These are phyloP conservation scores for Alternaria sp. DNA, from an alignment of 2,329 filamentous ascomycete genomes.

Conservation along the genomic window DNA sequence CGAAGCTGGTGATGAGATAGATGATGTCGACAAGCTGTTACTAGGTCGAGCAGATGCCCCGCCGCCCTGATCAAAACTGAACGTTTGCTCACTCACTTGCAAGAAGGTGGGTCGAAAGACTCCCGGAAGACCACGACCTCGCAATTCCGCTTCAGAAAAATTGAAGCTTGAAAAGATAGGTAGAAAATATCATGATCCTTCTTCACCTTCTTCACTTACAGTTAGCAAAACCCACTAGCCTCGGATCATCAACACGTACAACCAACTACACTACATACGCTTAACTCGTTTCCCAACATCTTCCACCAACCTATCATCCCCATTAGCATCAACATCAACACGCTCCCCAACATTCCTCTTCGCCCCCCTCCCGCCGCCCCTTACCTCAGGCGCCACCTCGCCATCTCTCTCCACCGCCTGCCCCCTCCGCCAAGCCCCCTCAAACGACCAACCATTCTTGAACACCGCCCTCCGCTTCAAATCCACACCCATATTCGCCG, in stretches of 20 bases:
- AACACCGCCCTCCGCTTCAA: background rate
- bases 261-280: background rate
- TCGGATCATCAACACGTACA: background rate
- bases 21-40: too few species aligned
- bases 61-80: too few species aligned
- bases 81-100: too few species aligned
- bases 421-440: constrained; percentile 5
- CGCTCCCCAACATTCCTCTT: background rate
- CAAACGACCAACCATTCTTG: constrained; percentile 3
- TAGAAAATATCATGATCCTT: too few species aligned
- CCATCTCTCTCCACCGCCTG: background rate
- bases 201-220: too few species aligned
- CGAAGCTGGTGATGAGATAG: too few species aligned
- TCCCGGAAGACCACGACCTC: too few species aligned
- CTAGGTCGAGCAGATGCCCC: too few species aligned
- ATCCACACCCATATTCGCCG: background rate
- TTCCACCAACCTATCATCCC: background rate
- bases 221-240: background rate
- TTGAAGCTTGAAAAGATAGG: too few species aligned
- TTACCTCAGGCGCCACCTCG: background rate
- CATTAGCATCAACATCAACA: background rate
- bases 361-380: background rate
- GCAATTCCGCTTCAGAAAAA: too few species aligned
- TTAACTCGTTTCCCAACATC: background rate
- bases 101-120: too few species aligned